Evolutionary conservation across 805 yeast species (phyloP).

Genomic region (Candida parachauliodes): DNA sequence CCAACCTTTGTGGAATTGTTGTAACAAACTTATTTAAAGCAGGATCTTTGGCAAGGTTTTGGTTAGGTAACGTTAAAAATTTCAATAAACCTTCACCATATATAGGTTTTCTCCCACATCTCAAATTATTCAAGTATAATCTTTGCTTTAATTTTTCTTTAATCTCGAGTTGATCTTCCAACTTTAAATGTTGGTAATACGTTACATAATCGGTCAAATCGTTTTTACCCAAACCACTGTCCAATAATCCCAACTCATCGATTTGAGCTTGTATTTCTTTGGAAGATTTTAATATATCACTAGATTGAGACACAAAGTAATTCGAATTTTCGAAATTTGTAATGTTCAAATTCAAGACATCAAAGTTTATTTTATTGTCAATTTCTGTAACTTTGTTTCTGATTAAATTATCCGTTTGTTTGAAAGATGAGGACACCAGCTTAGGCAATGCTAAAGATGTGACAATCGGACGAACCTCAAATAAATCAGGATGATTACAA

Average conservation of each 20-base stretch:
- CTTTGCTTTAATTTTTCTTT: constrained; percentile 54
- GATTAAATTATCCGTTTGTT: constrained; percentile 35
- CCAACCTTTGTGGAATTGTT: constrained; percentile 19
- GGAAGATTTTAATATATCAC: constrained; percentile 46
- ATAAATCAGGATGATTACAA: constrained; percentile 93
- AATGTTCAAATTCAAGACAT: constrained; percentile 60
- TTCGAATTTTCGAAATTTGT: constrained; percentile 44
- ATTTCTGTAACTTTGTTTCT: constrained; percentile 15
- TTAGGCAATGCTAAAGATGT: constrained; percentile 80
- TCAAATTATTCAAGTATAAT: constrained; percentile 59
- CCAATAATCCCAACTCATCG: constrained; percentile 22
- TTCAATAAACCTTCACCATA: constrained; percentile 60
- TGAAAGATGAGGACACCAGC: constrained; percentile 54
- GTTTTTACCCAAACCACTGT: constrained; percentile 20
- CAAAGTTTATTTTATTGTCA: constrained; percentile 37
- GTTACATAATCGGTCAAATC: constrained; percentile 40
- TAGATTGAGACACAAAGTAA: constrained; percentile 44
- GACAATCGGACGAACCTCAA: constrained; percentile 91
- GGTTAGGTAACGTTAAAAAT: constrained; percentile 22
- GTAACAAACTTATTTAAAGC: constrained; percentile 1
- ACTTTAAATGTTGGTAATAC: constrained; percentile 57
- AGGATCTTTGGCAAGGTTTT: not conserved
- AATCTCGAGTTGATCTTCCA: constrained; percentile 48
- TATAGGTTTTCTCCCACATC: constrained; percentile 64
- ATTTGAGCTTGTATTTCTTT: constrained; percentile 43